Percentiles rank a stretch among this genome's conserved stretches.
Conservation (phyloP, 164 flowering plant species). For the Paratinospora sagittata region DNA sequence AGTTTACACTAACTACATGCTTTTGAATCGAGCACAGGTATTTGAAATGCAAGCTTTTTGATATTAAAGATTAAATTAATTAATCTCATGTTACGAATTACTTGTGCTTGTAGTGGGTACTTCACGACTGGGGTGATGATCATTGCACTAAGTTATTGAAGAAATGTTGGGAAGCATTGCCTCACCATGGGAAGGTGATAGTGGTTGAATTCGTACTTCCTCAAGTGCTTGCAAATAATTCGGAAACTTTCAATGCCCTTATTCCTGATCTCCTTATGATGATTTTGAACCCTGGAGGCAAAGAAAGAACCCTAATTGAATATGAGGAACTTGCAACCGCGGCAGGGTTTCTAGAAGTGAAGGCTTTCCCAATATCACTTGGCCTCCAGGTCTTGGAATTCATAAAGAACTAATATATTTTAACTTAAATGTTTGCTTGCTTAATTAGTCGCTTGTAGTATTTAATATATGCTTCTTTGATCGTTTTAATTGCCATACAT, state of each 20-base stretch:
- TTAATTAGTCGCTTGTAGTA: no score
- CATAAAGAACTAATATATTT: conserved; percentile 1
- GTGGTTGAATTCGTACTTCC: conserved; percentile 10
- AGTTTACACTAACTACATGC: no score
- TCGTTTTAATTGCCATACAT: no score
- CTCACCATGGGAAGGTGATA: conserved; percentile 4
- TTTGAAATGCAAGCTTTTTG: no score
- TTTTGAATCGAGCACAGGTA: no score
- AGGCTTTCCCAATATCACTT: not conserved
- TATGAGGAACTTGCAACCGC: not conserved
- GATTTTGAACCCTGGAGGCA: conserved; percentile 8
- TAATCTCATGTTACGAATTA: no score
- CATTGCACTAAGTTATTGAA: not conserved
- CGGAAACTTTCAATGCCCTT: conserved; percentile 6
- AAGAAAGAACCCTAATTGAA: conserved; percentile 4
- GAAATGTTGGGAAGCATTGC: conserved; percentile 8
- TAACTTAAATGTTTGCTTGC: no score
- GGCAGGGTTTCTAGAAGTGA: not conserved
- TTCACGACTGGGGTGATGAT: conserved; percentile 12
- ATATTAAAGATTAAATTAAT: no score
- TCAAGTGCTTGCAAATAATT: not conserved
- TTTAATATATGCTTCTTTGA: no score
- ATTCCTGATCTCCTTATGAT: conserved; percentile 6
- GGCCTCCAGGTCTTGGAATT: conserved; percentile 11
- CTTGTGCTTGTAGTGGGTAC: conserved; percentile 11